phyloP scores from a whole-genome alignment of 371 early-diverging fungal genomes.

The Rhizomucor miehei region DNA sequence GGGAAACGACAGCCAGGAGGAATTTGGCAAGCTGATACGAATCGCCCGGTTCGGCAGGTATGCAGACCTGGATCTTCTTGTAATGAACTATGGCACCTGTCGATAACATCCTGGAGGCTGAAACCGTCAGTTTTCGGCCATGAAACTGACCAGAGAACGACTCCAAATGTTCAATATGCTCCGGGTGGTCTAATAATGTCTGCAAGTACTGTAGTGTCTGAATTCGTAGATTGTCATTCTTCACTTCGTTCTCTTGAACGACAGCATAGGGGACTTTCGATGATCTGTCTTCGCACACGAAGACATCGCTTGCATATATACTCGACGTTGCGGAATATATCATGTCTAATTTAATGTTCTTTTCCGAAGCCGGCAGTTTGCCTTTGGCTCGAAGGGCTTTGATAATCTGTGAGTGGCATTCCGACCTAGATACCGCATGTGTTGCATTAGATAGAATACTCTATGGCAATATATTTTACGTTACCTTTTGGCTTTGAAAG shows the following conservation, averaged over 20 bases:
- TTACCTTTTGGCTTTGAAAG: too few relatives aligned
- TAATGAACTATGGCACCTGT: slow-evolving; percentile 1
- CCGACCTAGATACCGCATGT: slow-evolving; percentile 1
- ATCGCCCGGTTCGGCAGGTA: too few relatives aligned
- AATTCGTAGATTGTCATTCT: slow-evolving; percentile 1
- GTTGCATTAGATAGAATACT: not conserved
- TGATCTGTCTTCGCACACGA: not conserved
- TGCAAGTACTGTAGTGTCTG: not conserved
- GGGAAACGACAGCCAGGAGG: not conserved
- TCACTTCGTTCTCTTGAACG: slow-evolving; percentile 1
- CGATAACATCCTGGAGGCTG: not conserved
- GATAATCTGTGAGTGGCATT: slow-evolving; percentile 1
- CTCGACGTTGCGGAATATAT: not conserved
- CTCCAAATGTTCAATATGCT: not conserved
- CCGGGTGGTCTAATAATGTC: not conserved
- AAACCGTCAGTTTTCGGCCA: slow-evolving; percentile 1
- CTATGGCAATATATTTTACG: too few relatives aligned
- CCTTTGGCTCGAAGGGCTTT: not conserved
- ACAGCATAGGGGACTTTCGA: not conserved
- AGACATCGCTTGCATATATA: not conserved
- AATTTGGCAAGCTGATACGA: too few relatives aligned
- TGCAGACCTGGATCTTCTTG: not conserved
- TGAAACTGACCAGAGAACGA: not conserved
- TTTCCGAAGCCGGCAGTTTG: not conserved
- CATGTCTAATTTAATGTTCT: not conserved